Percentiles rank a stretch among this genome's conserved stretches.
Conservation (phyloP, 306 rosid genomes). For the Sicyos edulis region DNA sequence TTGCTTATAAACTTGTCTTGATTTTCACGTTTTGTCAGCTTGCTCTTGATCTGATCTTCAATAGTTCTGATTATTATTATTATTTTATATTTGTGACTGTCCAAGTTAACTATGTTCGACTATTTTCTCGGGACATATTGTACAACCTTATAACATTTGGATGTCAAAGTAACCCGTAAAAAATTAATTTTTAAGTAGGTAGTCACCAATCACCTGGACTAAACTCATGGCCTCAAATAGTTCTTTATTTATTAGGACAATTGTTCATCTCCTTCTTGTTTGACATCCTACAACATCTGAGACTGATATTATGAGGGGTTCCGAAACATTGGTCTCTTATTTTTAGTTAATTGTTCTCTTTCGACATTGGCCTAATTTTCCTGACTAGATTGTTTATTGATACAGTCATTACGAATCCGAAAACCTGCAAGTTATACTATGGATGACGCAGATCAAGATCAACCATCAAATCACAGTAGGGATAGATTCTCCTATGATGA, state of each 20-base stretch:
- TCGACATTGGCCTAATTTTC: constrained; percentile 13
- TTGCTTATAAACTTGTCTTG: not conserved
- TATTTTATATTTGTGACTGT: too few species aligned
- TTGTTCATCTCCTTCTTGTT: not conserved
- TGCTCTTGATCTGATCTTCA: not conserved
- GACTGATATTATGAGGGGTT: not conserved
- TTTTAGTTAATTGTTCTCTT: constrained; percentile 1
- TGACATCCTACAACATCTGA: not conserved
- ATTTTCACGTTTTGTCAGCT: not conserved
- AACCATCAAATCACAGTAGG: constrained; percentile 30
- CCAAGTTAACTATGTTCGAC: too few species aligned
- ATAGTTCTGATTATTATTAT: not conserved
- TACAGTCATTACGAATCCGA: constrained; percentile 60
- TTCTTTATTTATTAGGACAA: not conserved
- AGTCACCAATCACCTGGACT: too few species aligned
- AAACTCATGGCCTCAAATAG: too few species aligned
- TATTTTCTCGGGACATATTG: too few species aligned
- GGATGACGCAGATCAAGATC: constrained; percentile 37
- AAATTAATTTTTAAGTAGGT: too few species aligned
- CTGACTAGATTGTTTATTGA: constrained; percentile 11
- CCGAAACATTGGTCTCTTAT: not conserved
- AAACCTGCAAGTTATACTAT: constrained; percentile 50
- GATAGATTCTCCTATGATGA: constrained; percentile 27
- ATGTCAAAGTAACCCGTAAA: too few species aligned
- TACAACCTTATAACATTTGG: too few species aligned